A percentile compares a stretch with the other conserved stretches of the same genome.
These are phyloP conservation scores for Chalara sp. DNA, from an alignment of 2,329 filamentous ascomycete species.

Conservation along the genomic window DNA sequence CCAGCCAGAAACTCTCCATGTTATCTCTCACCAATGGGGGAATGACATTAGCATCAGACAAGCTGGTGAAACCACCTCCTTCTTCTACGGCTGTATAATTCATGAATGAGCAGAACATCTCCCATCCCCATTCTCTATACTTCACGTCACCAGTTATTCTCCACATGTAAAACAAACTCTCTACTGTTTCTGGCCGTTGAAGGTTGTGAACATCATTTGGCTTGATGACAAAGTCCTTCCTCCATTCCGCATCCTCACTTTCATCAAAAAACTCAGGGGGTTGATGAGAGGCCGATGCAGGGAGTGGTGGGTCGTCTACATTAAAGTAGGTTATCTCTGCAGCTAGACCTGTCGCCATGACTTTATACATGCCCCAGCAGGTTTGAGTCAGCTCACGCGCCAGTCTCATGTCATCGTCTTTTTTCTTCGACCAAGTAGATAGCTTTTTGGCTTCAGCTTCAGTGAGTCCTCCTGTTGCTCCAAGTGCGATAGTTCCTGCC, in stretches of 20 bases:
- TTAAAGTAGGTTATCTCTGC: slow-evolving; percentile 92
- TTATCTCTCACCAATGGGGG: slow-evolving; percentile 73
- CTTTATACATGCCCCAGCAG: slow-evolving; percentile 96
- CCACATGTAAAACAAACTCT: slow-evolving; percentile 97
- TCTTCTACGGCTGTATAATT: slow-evolving; percentile 76
- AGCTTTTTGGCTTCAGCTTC: slow-evolving; percentile 69
- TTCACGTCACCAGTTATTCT: slow-evolving; percentile 84
- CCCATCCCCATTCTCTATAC: slow-evolving; percentile 96
- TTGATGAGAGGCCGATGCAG: slow-evolving; percentile 47
- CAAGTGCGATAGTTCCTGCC: slow-evolving; percentile 90
- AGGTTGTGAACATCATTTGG: slow-evolving; percentile 84
- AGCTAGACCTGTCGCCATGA: slow-evolving; percentile 83
- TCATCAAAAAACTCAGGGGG: slow-evolving; percentile 44
- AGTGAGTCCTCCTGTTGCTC: slow-evolving; percentile 70
- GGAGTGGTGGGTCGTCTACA: slow-evolving; percentile 60
- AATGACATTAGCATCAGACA: slow-evolving; percentile 66
- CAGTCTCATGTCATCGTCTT: slow-evolving; percentile 82
- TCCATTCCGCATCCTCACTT: slow-evolving; percentile 55
- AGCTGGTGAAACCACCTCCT: slow-evolving; percentile 73
- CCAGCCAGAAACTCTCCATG: slow-evolving; percentile 99
- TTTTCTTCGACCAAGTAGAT: slow-evolving; percentile 65
- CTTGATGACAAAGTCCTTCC: slow-evolving; percentile 73
- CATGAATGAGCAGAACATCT: slow-evolving; percentile 92
- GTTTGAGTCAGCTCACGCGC: slow-evolving; percentile 91
- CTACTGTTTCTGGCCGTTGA: slow-evolving; percentile 93